These are phyloP conservation scores for Skeletonema menzelii DNA, from an alignment of 108 stramenopile species.

Conservation along the genomic window DNA sequence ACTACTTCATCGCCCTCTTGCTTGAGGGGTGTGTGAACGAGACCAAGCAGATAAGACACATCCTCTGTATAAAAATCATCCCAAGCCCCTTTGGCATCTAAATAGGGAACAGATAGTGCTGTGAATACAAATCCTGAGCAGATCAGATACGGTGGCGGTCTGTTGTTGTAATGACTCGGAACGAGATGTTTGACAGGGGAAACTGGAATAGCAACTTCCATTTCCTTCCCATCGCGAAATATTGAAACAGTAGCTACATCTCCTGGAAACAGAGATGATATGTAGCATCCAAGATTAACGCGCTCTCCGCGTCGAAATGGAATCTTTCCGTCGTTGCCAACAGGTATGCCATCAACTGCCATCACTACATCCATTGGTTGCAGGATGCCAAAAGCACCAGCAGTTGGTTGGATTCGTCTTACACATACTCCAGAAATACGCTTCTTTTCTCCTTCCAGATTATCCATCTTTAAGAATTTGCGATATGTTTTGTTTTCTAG, in stretches of 20 bases:
- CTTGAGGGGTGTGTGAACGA: constrained; percentile 41
- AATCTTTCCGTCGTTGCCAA: constrained; percentile 60
- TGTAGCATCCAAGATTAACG: constrained; percentile 50
- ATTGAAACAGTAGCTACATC: constrained; percentile 44
- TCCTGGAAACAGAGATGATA: constrained; percentile 55
- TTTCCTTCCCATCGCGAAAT: constrained; percentile 42
- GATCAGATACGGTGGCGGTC: constrained; percentile 54
- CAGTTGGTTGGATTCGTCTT: constrained; percentile 41
- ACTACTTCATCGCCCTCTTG: constrained; percentile 54
- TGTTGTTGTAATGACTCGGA: constrained; percentile 55
- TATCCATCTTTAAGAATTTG: constrained; percentile 39
- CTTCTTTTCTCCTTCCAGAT: constrained; percentile 3
- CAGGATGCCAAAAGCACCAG: constrained; percentile 44
- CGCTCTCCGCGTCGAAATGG: constrained; percentile 57
- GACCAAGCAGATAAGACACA: constrained; percentile 47
- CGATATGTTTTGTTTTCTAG: constrained; percentile 55
- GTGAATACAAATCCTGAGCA: constrained; percentile 63
- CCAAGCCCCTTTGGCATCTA: constrained; percentile 59
- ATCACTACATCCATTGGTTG: constrained; percentile 52
- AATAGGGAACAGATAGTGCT: constrained; percentile 50
- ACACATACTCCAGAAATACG: constrained; percentile 50
- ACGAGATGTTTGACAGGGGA: constrained; percentile 38
- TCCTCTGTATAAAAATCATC: constrained; percentile 52
- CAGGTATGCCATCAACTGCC: constrained; percentile 52
- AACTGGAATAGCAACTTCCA: constrained; percentile 40